Evolutionary conservation across 1,284 basidiomycete species (phyloP).

Genomic region (Neolentinus lepideus): DNA sequence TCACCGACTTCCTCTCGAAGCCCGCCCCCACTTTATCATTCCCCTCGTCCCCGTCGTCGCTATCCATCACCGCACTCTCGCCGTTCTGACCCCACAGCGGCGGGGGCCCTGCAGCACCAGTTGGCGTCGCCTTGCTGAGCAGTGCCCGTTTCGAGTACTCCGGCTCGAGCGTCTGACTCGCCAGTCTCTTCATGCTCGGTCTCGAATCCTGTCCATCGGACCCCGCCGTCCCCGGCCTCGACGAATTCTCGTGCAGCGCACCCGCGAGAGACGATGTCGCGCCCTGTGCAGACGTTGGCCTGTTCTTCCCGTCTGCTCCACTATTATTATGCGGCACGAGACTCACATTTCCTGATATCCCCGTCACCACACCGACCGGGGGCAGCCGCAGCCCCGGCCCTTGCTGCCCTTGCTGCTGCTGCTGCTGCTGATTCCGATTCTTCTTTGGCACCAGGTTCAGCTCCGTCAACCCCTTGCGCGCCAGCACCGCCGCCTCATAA

Average conservation of each 20-base stretch:
- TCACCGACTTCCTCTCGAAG: not conserved
- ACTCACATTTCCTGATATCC: not conserved
- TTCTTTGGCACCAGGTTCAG: slow-evolving; percentile 35
- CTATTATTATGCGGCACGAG: not conserved
- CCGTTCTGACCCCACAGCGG: not conserved
- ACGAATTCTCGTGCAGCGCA: not conserved
- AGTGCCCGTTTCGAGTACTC: slow-evolving; percentile 45
- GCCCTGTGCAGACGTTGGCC: not conserved
- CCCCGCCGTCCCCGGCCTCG: slow-evolving; percentile 5
- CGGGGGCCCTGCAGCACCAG: not conserved
- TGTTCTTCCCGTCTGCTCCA: not conserved
- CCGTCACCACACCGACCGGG: not conserved
- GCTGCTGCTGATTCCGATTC: slow-evolving; percentile 20
- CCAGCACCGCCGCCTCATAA: slow-evolving; percentile 70
- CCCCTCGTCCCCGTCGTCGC: not conserved
- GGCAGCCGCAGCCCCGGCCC: not conserved
- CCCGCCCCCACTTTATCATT: not conserved
- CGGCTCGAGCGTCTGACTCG: slow-evolving; percentile 63
- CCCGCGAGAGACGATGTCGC: slow-evolving; percentile 14
- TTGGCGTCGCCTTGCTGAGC: slow-evolving; percentile 14
- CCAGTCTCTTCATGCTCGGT: slow-evolving; percentile 64
- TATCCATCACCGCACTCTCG: not conserved
- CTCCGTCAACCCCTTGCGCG: slow-evolving; percentile 51
- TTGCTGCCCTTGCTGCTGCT: slow-evolving; percentile 6
- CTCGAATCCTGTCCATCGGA: slow-evolving; percentile 28